Base-by-base conservation (phyloP, 192 early-diverging fungal genomes). In the Coemansia sp. region DNA sequence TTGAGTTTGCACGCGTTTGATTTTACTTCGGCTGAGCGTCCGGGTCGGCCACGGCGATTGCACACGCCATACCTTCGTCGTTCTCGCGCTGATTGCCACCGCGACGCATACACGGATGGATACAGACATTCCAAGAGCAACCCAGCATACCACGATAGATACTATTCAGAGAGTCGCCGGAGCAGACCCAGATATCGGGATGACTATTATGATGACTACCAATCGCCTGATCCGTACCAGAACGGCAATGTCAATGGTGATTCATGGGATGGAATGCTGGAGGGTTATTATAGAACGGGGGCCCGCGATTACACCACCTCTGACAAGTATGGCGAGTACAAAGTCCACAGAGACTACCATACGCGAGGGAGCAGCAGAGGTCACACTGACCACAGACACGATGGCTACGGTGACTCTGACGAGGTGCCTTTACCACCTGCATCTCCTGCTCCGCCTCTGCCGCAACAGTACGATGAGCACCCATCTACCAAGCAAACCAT, bases 1-100 rank as follows among this genome's bases (percentile, higher is more conserved):
- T 51, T 79, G 48, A 71, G 74, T 58, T 53, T 79, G 34, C 12
- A 50, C 12, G 60, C 53, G 37, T 74, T 79, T 44, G 68, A 79
- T 25, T 79, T 79, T 55, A n/a, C 37, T 21, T 59, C 67, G 3
- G n/a, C 23, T 7, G 40, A 24, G 2, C 14, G 51, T 6, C 71
- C 71, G 6, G 76, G 76, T 4, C 37, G 47, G 55, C 76, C 76
- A 3, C 23, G 70, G 17, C 50, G 28, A 8, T 21, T 36, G 15
- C 56, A 36, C 38, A 54, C 62, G 1, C 62, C 68, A 8, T 23
- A 21, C 17, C 44, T 10, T 12, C 51, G 51, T 21, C 44, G 17
- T 15, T 12, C 11, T 17, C 46, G 42, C 21, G 10, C 36, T 21
- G 48, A 49, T 47, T 26, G 31, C 28, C 21, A 42, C 23, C 10